Evolutionary conservation across 129 eudicot genomes (phyloP).

Genomic region (Artemisia argyi): DNA sequence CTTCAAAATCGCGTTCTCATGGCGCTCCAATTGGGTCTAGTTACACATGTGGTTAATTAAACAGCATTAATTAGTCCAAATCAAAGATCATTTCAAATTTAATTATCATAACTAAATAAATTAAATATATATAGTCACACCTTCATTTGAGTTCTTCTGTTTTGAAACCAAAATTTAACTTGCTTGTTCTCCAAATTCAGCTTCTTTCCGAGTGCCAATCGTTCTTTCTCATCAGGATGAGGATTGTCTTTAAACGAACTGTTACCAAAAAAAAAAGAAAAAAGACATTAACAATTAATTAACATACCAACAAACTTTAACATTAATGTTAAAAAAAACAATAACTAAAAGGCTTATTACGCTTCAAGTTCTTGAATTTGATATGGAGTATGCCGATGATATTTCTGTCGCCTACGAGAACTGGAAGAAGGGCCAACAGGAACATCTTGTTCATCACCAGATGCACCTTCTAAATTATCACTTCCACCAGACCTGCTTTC

Average conservation of each 20-base stretch:
- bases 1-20: constrained; percentile 64
- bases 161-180: constrained; percentile 93
- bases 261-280: no score
- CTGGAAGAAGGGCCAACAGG: constrained; percentile 38
- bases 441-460: constrained; percentile 56
- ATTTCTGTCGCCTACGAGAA: constrained; percentile 55
- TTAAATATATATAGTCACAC: constrained; percentile 20
- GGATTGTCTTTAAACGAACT: constrained; percentile 78
- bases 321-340: not conserved
- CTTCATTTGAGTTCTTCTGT: constrained; percentile 92
- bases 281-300: not conserved
- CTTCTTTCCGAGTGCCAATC: constrained; percentile 70
- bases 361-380: constrained; percentile 89
- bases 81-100: not conserved
- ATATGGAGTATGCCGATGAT: constrained; percentile 69
- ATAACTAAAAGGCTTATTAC: constrained; percentile 31
- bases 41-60: constrained; percentile 2
- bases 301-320: not conserved
- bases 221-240: constrained; percentile 82
- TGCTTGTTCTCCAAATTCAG: constrained; percentile 70
- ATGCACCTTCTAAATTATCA: constrained; percentile 71
- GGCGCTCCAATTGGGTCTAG: constrained; percentile 75
- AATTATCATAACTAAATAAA: not conserved
- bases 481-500: constrained; percentile 76
- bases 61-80: not conserved